Evolutionary conservation across 2,329 filamentous ascomycete species (phyloP).

Genomic region (Aspergillus thermomutatus): DNA sequence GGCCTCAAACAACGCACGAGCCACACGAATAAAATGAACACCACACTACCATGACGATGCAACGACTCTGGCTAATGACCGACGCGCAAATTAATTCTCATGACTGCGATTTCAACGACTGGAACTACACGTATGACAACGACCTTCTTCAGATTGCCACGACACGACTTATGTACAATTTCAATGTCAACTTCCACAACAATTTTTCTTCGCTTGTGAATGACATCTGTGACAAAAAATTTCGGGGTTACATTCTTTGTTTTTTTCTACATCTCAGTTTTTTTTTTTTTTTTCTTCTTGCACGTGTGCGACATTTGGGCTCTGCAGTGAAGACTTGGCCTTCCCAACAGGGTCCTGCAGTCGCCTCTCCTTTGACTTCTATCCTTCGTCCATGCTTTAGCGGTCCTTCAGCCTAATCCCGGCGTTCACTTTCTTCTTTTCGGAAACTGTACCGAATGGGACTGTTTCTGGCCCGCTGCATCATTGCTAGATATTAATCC

Average conservation of each 20-base stretch:
- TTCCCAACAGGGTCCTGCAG: conserved; percentile 18
- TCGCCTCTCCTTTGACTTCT: conserved; percentile 13
- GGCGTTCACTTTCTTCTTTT: conserved; percentile 15
- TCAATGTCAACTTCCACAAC: conserved; percentile 10
- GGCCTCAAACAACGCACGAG: background rate
- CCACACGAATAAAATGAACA: background rate
- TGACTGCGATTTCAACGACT: conserved; percentile 20
- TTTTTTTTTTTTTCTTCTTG: conserved; percentile 7
- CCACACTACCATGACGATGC: conserved; percentile 12
- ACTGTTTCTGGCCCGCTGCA: conserved; percentile 1
- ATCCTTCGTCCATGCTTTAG: conserved; percentile 9
- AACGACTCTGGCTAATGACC: conserved; percentile 14
- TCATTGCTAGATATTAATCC: conserved; percentile 5
- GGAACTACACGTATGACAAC: conserved; percentile 18
- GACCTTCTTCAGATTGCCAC: conserved; percentile 9
- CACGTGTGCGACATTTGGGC: conserved; percentile 17
- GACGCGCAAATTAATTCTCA: conserved; percentile 16
- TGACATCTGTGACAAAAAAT: conserved; percentile 12
- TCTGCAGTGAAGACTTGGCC: conserved; percentile 11
- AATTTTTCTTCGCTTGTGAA: conserved; percentile 5
- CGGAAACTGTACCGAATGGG: conserved; percentile 12
- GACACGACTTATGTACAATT: conserved; percentile 23
- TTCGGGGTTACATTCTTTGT: conserved; percentile 10
- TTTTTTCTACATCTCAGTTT: conserved; percentile 5
- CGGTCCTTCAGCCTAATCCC: conserved; percentile 4